A percentile compares a stretch with the other conserved stretches of the same genome.
These are phyloP conservation scores for Ceratobasidium sp. DNA, from an alignment of 1,284 basidiomycete genomes.

Conservation along the genomic window DNA sequence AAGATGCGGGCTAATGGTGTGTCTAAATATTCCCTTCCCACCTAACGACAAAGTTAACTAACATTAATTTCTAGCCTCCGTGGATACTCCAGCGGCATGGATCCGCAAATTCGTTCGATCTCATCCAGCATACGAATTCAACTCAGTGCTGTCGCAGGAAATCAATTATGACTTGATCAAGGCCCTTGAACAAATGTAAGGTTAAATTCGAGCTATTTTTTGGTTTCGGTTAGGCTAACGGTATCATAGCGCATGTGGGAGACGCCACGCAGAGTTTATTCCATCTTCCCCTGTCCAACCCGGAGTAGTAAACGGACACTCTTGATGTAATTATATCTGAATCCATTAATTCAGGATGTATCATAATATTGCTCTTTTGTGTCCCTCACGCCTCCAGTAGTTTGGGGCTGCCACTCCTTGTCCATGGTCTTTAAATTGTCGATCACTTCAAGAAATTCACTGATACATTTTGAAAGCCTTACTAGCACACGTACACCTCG, in stretches of 20 bases:
- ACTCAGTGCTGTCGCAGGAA: constrained; percentile 89
- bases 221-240: neutral
- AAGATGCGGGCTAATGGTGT: constrained; percentile 82
- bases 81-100: constrained; percentile 92
- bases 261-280: constrained; percentile 24
- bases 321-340: neutral
- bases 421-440: no score
- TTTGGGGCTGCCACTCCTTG: no score
- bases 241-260: constrained; percentile 6
- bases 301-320: neutral
- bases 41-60: neutral
- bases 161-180: constrained; percentile 95
- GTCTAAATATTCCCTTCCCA: constrained; percentile 51
- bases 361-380: neutral
- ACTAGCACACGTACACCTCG: no score
- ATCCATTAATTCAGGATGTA: neutral
- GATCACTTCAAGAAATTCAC: no score
- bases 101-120: constrained; percentile 91
- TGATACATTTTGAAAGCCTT: no score
- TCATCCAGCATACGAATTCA: constrained; percentile 90
- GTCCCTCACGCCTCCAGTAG: no score
- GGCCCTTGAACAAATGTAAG: constrained; percentile 90
- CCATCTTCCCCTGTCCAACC: neutral
- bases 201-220: neutral
- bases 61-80: constrained; percentile 79